These are phyloP conservation scores for Hypoxylon lenormandii DNA, from an alignment of 495 filamentous ascomycete species.

Conservation along the genomic window DNA sequence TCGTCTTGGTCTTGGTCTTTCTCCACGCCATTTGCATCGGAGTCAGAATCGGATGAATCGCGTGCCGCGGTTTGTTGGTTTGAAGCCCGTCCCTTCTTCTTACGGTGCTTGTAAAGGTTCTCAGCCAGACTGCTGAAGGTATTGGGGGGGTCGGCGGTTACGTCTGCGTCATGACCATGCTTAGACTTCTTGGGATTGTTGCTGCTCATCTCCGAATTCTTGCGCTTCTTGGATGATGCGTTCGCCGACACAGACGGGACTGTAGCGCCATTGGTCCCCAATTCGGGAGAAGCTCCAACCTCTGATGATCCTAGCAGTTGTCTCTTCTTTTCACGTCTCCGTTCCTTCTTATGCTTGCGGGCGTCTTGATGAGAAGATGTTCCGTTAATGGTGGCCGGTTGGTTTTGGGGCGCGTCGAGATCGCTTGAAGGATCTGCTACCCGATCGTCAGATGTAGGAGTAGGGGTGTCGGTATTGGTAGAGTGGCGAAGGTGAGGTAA, in stretches of 20 bases:
- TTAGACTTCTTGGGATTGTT: constrained; percentile 40
- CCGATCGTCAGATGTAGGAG: neutral
- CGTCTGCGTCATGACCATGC: neutral
- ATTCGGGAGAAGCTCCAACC: neutral
- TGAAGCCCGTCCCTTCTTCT: neutral
- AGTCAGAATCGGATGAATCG: neutral
- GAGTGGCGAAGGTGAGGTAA: constrained; percentile 17
- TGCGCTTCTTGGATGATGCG: constrained; percentile 27
- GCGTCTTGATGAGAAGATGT: neutral
- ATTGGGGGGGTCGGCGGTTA: neutral
- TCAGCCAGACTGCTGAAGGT: constrained; percentile 38
- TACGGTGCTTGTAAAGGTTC: constrained; percentile 36
- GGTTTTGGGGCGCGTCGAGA: neutral
- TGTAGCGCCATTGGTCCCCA: neutral
- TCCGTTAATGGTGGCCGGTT: neutral
- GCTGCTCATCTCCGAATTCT: neutral
- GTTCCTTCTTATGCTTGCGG: neutral
- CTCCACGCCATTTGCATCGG: constrained; percentile 3
- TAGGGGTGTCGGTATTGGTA: neutral
- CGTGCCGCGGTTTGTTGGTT: too few relatives aligned
- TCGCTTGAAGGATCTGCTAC: neutral
- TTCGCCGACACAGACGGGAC: neutral
- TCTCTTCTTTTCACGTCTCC: constrained; percentile 7
- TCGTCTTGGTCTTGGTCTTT: neutral
- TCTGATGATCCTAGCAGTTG: neutral